Evolutionary conservation across 108 stramenopile genomes (phyloP).

Genomic region (Cyclotella kingstonii): DNA sequence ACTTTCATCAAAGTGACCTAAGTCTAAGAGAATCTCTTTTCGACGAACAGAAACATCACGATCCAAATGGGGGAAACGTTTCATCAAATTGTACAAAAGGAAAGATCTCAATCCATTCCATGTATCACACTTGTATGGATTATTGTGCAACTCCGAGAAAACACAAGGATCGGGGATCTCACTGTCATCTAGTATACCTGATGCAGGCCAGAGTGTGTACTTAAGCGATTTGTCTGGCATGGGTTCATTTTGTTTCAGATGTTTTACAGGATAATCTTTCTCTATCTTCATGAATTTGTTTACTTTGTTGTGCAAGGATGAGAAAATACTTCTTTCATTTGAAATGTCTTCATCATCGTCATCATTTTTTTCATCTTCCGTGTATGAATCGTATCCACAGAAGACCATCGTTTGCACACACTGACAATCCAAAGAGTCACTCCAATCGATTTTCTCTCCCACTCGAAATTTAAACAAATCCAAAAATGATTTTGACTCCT

Average conservation of each 20-base stretch:
- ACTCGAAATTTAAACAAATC: conserved; percentile 24
- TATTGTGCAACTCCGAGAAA: no score
- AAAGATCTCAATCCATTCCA: neutral
- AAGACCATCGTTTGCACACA: conserved; percentile 14
- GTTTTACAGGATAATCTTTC: no score
- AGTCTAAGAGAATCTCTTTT: neutral
- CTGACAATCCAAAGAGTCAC: no score
- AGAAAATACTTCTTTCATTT: neutral
- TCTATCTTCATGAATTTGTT: no score
- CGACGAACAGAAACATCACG: neutral
- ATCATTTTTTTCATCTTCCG: neutral
- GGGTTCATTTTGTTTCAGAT: no score
- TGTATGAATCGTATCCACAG: conserved; percentile 15
- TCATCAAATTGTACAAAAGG: conserved; percentile 3
- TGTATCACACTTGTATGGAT: neutral
- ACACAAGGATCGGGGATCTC: neutral
- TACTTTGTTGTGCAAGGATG: no score
- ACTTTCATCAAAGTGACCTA: neutral
- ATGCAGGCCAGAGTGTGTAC: neutral
- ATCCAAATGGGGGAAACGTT: neutral
- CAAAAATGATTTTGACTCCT: conserved; percentile 22
- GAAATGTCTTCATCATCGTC: neutral
- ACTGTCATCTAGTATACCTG: neutral
- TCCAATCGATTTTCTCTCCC: no score
- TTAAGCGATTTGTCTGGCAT: neutral